Evolutionary conservation across 2,329 filamentous ascomycete genomes (phyloP).

Genomic region (Epichloe bromicola): DNA sequence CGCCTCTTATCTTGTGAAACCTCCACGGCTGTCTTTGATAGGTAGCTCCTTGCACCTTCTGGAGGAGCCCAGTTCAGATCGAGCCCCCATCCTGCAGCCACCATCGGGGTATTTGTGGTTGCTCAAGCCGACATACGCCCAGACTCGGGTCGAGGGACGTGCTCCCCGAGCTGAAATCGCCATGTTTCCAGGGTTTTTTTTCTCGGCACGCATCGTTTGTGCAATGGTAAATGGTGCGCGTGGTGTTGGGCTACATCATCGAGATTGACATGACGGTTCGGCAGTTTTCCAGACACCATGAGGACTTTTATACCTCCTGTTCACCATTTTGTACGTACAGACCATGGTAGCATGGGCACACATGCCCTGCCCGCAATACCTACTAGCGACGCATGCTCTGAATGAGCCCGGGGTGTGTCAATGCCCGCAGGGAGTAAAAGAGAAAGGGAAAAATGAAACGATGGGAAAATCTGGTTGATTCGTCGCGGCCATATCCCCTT

Average conservation of each 20-base stretch:
- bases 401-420: too few species aligned
- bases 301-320: too few species aligned
- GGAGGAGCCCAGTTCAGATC: background rate
- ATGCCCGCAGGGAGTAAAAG: background rate
- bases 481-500: background rate
- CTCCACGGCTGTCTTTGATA: background rate
- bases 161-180: too few species aligned
- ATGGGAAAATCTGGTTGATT: too few species aligned
- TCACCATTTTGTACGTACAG: too few species aligned
- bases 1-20: background rate
- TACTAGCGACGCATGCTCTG: too few species aligned
- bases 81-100: background rate
- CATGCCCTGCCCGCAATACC: too few species aligned
- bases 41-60: background rate
- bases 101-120: background rate
- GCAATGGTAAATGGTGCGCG: too few species aligned
- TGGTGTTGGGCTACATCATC: background rate
- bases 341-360: too few species aligned
- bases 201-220: background rate
- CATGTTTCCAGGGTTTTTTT: too few species aligned
- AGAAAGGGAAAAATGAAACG: background rate
- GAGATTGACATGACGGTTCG: too few species aligned
- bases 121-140: background rate
- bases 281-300: too few species aligned
- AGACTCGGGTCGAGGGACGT: background rate